Evolutionary conservation across 139 green algal species (phyloP), one percentile per base, ranked within the genome.

Genomic region (Haematococcus lacustris): DNA sequence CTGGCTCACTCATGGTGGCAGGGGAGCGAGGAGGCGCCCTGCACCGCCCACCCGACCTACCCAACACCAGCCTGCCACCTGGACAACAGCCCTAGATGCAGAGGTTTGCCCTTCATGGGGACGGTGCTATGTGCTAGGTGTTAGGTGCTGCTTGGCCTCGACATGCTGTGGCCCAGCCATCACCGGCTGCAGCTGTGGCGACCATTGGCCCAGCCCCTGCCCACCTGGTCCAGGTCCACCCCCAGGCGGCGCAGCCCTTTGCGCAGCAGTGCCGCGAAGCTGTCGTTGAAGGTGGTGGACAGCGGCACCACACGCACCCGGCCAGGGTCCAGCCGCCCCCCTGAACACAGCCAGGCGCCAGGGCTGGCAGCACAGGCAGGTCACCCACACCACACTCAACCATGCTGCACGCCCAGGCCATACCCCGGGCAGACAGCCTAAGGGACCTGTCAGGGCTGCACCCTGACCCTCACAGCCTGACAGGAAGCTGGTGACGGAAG

Each of bases 191-290:
- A n/a, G n/a, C n/a, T n/a, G n/a, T n/a, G n/a, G n/a, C n/a, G n/a
- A n/a, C n/a, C n/a, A n/a, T n/a, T n/a, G n/a, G n/a, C n/a, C n/a
- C n/a, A n/a, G n/a, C n/a, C n/a, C n/a, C n/a, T 61, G 41, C 41
- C 1, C 41, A 72, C 67, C 67, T 72, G 7, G 23, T 72, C 41
- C 34, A 72, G 21, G 3, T 43, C 6, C 5, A 76, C 41, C 1
- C 71, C 71, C 33, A 40, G 25, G 4, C 43, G n/a, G 3, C 71
- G 61, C 23, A 76, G 41, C 1, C 37, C 30, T 62, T 76, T 76
- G 41, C 40, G 72, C 7, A 85, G 38, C 65, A 73, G 73, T 23
- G 80, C 71, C 32, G 81, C 84, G 66, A 89, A 82, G 2, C 69
- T 32, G 70, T 89, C 84, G 38, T 79, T 77, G 57, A 73, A 75